These are phyloP conservation scores for Xylogone sp. DNA, from an alignment of 2,329 filamentous ascomycete species.

Conservation along the genomic window DNA sequence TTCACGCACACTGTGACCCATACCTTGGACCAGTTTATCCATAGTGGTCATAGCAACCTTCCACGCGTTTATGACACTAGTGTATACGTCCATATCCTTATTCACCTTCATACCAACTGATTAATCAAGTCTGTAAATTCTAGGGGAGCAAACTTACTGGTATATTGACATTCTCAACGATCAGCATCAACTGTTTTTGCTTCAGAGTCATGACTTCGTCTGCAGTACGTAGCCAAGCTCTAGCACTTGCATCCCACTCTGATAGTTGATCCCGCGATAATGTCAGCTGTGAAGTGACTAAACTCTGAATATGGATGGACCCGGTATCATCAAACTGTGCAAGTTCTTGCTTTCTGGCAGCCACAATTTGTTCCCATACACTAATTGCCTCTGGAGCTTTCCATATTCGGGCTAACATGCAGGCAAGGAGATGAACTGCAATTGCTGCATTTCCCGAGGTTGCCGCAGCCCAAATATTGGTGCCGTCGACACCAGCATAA, in stretches of 20 bases:
- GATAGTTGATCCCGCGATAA: constrained; percentile 21
- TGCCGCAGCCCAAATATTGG: constrained; percentile 29
- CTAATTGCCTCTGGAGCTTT: constrained; percentile 23
- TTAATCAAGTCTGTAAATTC: too few species aligned
- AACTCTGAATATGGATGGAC: neutral
- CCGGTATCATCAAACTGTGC: neutral
- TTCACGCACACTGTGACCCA: constrained; percentile 12
- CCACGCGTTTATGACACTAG: constrained; percentile 22
- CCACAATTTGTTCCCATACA: constrained; percentile 31
- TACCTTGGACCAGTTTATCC: constrained; percentile 17
- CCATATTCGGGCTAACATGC: constrained; percentile 33
- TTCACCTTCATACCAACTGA: too few species aligned
- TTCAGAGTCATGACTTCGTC: constrained; percentile 19
- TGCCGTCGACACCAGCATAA: constrained; percentile 21
- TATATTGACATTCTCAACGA: constrained; percentile 18
- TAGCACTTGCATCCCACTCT: constrained; percentile 29
- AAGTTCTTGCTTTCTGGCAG: constrained; percentile 9
- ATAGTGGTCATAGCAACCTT: constrained; percentile 16
- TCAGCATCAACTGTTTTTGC: constrained; percentile 21
- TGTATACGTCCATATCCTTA: constrained; percentile 11
- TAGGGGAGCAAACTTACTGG: constrained; percentile 14
- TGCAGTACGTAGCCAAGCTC: constrained; percentile 28
- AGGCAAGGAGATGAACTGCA: constrained; percentile 27
- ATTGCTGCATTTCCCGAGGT: constrained; percentile 25
- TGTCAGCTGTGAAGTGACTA: constrained; percentile 12